Evolutionary conservation across 2,329 filamentous ascomycete genomes (phyloP), one percentile per base, ranked within the genome.

Genomic region (Thelonectria discophora): DNA sequence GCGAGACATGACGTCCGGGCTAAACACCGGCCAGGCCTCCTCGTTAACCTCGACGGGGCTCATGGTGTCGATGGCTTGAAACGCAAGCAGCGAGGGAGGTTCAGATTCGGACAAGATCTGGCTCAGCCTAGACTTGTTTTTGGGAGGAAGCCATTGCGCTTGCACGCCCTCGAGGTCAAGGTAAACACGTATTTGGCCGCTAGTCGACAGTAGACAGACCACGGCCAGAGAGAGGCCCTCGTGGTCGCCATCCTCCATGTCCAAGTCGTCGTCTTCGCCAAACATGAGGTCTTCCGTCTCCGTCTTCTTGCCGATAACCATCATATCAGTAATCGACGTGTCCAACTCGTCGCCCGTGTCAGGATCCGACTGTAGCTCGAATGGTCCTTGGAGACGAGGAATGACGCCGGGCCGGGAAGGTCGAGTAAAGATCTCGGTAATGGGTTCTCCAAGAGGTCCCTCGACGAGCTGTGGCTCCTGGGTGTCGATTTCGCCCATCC

Each of bases 401-500:
- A 87, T 78, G 24, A 80, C 77, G 10, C 87, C 86, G 1, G 87
- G 87, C 40, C 83, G 82, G 9, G 78, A 76, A 8, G 87, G 87
- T 43, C 87, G 81, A 12, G 76, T 79, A 59, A 84, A 90, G 15
- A 90, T 80, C 66, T 88, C 85, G 1, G 80, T 75, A 0, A 80
- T 74, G 5, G 80, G 78, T 39, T 88, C 84, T 21, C 81, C 82
- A 11, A 74, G 69, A 1, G 79, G 73, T 0, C 79, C 78, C 13
- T 88, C 85, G 3, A 86, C 69, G n/a, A 85, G 68, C 17, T 80
- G 79, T 0, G 87, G 86, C 58, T 89, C 87, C 72, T 90, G 87
- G 5, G 80, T 81, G 70, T 90, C 87, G 51, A 90, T 75, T 58
- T 89, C 87, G 2, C 86, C 82, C 85, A 90, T 89, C 87, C 87